Evolutionary conservation across 345 rosid species (phyloP).

Genomic region (Eucalyptus melliodora): DNA sequence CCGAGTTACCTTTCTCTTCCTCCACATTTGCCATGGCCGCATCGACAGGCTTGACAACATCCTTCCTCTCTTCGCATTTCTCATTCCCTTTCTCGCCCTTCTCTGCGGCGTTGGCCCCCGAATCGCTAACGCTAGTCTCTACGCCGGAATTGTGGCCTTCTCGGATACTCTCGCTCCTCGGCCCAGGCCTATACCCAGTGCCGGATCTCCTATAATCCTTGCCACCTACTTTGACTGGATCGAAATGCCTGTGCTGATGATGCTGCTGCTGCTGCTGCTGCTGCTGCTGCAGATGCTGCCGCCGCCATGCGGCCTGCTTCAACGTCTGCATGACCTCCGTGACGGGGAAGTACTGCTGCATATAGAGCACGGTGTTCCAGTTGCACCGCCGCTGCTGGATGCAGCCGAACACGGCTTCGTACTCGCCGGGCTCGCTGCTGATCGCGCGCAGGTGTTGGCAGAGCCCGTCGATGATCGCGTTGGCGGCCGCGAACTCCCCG

Average conservation of each 20-base stretch:
- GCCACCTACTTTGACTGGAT: constrained; percentile 43
- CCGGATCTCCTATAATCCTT: constrained; percentile 48
- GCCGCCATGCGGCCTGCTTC: constrained; percentile 57
- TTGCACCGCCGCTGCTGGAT: constrained; percentile 69
- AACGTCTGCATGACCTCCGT: constrained; percentile 42
- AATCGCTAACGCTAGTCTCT: constrained; percentile 16
- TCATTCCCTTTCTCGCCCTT: neutral
- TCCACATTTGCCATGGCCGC: constrained; percentile 7
- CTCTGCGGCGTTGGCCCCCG: neutral
- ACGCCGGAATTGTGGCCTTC: constrained; percentile 18
- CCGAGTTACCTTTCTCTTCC: constrained; percentile 47
- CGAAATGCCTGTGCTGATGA: constrained; percentile 13
- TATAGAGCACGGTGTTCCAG: constrained; percentile 68
- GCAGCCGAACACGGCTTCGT: constrained; percentile 35
- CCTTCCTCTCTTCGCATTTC: constrained; percentile 21
- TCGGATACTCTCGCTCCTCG: constrained; percentile 21
- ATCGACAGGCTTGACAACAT: constrained; percentile 17
- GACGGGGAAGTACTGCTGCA: constrained; percentile 74
- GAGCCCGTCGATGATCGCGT: constrained; percentile 73
- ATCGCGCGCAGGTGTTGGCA: constrained; percentile 51
- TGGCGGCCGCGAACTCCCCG: constrained; percentile 90
- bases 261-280: neutral
- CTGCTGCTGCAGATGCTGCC: constrained; percentile 18
- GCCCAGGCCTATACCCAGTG: constrained; percentile 18
- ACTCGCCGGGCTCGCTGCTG: constrained; percentile 74